phyloP scores from a whole-genome alignment of 2,329 filamentous ascomycete genomes.

The Davidsoniella virescens region DNA sequence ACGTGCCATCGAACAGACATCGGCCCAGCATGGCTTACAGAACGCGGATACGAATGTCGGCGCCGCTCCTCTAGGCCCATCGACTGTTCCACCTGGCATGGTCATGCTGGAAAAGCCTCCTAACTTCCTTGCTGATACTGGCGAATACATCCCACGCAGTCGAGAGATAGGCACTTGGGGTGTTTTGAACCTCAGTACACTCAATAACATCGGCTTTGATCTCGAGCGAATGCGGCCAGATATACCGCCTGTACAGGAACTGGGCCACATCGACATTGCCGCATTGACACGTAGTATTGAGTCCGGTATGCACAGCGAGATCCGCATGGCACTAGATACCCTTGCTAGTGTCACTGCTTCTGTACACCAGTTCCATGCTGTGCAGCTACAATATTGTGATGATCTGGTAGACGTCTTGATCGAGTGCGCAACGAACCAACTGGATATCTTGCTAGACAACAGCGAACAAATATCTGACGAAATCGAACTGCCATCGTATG shows the following conservation, averaged over 20 bases:
- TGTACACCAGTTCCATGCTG: slow-evolving; percentile 45
- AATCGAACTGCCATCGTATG: slow-evolving; percentile 68
- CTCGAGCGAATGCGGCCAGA: slow-evolving; percentile 56
- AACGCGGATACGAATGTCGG: neutral
- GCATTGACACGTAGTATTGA: slow-evolving; percentile 80
- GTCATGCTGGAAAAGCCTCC: slow-evolving; percentile 13
- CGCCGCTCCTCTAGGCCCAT: slow-evolving; percentile 13
- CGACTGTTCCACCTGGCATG: slow-evolving; percentile 19
- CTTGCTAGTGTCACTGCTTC: slow-evolving; percentile 52
- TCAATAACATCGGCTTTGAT: slow-evolving; percentile 48
- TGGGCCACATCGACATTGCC: slow-evolving; percentile 80
- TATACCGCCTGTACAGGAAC: slow-evolving; percentile 55
- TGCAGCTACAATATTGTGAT: slow-evolving; percentile 59
- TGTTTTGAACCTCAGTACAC: slow-evolving; percentile 51
- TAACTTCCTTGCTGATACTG: slow-evolving; percentile 15
- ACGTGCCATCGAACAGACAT: neutral
- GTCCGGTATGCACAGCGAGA: slow-evolving; percentile 75
- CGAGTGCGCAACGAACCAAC: slow-evolving; percentile 80
- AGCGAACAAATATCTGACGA: slow-evolving; percentile 75
- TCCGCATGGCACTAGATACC: slow-evolving; percentile 77
- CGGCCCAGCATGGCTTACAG: neutral
- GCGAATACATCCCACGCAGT: slow-evolving; percentile 39
- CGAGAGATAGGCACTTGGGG: slow-evolving; percentile 46
- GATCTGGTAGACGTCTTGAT: slow-evolving; percentile 77
- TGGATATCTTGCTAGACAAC: slow-evolving; percentile 70